These are phyloP conservation scores for Tinospora cordifolia DNA, from an alignment of 164 flowering plant genomes.

Conservation along the genomic window DNA sequence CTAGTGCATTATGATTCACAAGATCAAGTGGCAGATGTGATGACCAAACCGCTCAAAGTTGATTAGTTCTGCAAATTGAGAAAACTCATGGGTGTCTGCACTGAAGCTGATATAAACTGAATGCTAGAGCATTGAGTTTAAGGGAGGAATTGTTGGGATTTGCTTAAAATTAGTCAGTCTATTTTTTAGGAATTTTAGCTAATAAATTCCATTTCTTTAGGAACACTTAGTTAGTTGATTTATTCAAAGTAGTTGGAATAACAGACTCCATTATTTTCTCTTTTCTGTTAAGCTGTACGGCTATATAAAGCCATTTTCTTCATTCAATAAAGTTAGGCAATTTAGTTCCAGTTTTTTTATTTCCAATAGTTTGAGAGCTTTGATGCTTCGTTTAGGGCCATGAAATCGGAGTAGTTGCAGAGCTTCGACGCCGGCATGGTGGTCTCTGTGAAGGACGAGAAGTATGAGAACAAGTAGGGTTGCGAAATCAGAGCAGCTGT, in stretches of 20 bases:
- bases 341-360: too few relatives aligned
- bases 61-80: not conserved
- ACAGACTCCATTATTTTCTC: too few relatives aligned
- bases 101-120: not conserved
- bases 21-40: not conserved
- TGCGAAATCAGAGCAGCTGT: too few relatives aligned
- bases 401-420: not conserved
- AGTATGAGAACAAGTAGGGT: too few relatives aligned
- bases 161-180: too few relatives aligned
- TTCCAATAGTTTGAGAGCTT: not conserved
- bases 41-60: slow-evolving; percentile 1
- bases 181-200: too few relatives aligned
- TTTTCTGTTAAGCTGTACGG: too few relatives aligned
- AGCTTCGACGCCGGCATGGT: slow-evolving; percentile 9
- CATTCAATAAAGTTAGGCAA: too few relatives aligned
- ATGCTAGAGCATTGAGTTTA: not conserved
- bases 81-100: not conserved
- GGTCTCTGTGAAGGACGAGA: slow-evolving; percentile 14
- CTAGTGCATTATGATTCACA: not conserved
- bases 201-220: too few relatives aligned
- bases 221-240: too few relatives aligned
- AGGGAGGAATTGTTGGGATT: not conserved
- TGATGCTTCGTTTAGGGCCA: slow-evolving; percentile 12
- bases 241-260: too few relatives aligned
- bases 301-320: too few relatives aligned